Evolutionary conservation across 441 rosid species (phyloP), one percentile per base, ranked within the genome.

Genomic region (Bruguiera hainesii): DNA sequence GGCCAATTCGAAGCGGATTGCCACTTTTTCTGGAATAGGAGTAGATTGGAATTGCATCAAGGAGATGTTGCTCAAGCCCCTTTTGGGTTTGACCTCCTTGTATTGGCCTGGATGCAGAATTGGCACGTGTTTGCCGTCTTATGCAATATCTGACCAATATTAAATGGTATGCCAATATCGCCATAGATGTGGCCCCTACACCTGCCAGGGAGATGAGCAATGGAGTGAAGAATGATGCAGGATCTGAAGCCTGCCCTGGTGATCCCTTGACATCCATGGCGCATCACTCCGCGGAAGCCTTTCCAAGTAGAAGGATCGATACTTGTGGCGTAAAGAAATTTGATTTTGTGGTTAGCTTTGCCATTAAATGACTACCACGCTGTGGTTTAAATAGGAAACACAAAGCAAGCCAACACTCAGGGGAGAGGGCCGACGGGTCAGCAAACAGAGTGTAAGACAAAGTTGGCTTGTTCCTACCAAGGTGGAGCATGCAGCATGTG

Each of bases 21-120:
- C 5, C 66, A 10, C 56, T 68, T 18, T 58, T 57, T 25, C 66
- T 37, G 1, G 84, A 69, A 70, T 74, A 83, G 9, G 67, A n/a
- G 50, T 79, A 37, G 52, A 82, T 71, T 11, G 92, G 89, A 66
- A 87, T 85, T 35, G 76, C 65, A 5, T 71, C 56, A 13, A 87
- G 82, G 56, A 80, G 67, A 63, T 75, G 62, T 50, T 66, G 71
- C 51, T 83, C 81, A 7, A 85, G 76, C 18, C 89, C 89, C 9
- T 9, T 20, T 2, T 62, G 6, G 8, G 50, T n/a, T 5, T 63
- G 63, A 52, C 37, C 16, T 1, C 33, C 60, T 2, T 64, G 49
- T 46, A 35, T 8, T 8, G 66, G 35, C 28, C 50, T 53, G 31
- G 68, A 48, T 20, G 8, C 31, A 53, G 66, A 1, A 63, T 9